Evolutionary conservation across 345 rosid genomes (phyloP), one percentile per base, ranked within the genome.

Genomic region (Salix udensis): DNA sequence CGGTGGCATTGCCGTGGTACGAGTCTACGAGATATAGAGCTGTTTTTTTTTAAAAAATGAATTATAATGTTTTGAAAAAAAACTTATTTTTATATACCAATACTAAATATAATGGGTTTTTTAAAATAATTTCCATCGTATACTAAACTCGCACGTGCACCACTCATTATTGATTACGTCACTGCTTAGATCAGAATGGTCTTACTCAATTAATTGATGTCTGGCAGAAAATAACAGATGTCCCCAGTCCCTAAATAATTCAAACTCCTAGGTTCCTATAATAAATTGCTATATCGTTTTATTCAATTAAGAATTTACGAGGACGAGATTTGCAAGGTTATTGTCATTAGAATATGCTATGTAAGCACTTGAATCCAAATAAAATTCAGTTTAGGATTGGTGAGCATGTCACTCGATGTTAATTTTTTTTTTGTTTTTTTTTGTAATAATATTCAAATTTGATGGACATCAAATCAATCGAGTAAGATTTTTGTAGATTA

Each of bases 161-260:
- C 73, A 67, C 44, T 26, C 28, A 21, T 44, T 67, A 68, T 65
- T 26, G 26, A 24, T 73, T 8, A 62, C 42, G 80, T 79, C 80
- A 69, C 36, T 70, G 85, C 77, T 81, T 70, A 48, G 39, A 48
- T 81, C 80, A 83, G 11, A 15, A 10, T 26, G n/a, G 4, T 5
- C 28, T 14, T 58, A 34, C 50, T 31, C 24, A 46, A 46, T 28
- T 7, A 70, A 46, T 46, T 7, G 10, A 44, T 70, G 15, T 28
- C 14, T 16, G 37, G 1, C 8, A 34, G 3, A 65, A 34, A 34
- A 66, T 31, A 66, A 66, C 1, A 3, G 4, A 1, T 15, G 11
- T 30, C 23, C 3, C 18, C 13, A 1, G 1, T 3, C 9, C n/a
- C 11, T 40, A 40, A 12, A 19, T 67, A 36, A 36, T 67, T 48